A percentile compares a stretch with the other conserved stretches of the same genome.
These are phyloP conservation scores for Trichoderma gamsii DNA, from an alignment of 495 filamentous ascomycete genomes.

Conservation along the genomic window DNA sequence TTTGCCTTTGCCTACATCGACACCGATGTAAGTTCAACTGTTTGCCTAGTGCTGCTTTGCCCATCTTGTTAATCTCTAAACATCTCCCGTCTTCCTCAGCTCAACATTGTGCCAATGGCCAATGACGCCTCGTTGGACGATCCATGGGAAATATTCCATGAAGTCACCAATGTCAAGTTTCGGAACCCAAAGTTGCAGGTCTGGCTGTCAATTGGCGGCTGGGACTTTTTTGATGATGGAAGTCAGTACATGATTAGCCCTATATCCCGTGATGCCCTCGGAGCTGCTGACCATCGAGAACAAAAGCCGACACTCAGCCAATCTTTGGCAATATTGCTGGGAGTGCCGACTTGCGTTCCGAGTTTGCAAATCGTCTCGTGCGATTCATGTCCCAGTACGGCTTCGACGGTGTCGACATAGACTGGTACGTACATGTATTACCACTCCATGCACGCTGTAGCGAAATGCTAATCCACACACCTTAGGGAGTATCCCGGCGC, in stretches of 20 bases:
- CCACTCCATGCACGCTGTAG: too few relatives aligned
- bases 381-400: constrained; percentile 41
- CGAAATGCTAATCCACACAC: too few relatives aligned
- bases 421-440: too few relatives aligned
- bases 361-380: constrained; percentile 38
- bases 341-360: constrained; percentile 24
- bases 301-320: constrained; percentile 28
- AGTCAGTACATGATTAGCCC: not conserved
- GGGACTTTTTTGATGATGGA: constrained; percentile 36
- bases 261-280: not conserved
- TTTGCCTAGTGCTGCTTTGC: too few relatives aligned
- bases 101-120: constrained; percentile 20
- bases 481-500: constrained; percentile 37
- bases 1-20: constrained; percentile 28
- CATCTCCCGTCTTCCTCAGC: not conserved
- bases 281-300: too few relatives aligned
- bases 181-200: constrained; percentile 28
- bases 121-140: not conserved
- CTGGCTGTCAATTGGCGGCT: constrained; percentile 40
- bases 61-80: not conserved
- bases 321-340: constrained; percentile 31
- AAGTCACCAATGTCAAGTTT: constrained; percentile 26
- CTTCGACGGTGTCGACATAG: constrained; percentile 43
- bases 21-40: constrained; percentile 7
- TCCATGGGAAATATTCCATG: constrained; percentile 18